Conservation (phyloP, 768 basidiomycete species). For the Pleurotus djamor region DNA sequence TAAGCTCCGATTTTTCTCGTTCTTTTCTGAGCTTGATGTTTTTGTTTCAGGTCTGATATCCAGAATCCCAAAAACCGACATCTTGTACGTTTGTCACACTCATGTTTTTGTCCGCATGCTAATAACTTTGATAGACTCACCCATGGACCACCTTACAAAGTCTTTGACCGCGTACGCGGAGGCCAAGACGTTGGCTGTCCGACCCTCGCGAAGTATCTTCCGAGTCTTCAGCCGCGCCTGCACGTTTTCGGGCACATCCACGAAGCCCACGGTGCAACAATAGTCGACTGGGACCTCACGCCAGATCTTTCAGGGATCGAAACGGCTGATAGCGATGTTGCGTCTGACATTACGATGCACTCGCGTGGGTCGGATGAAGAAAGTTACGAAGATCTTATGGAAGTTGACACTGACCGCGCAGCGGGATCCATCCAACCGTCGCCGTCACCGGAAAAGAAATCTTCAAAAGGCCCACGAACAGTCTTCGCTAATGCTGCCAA, state of each 20-base stretch:
- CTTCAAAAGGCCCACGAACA: neutral
- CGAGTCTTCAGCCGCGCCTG: conserved; percentile 36
- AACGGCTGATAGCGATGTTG: neutral
- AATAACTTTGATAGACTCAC: conserved; percentile 34
- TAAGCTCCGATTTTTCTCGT: conserved; percentile 8
- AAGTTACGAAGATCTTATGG: no score
- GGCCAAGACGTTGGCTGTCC: conserved; percentile 48
- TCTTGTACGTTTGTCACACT: conserved; percentile 26
- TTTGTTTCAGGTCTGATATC: conserved; percentile 21
- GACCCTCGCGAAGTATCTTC: conserved; percentile 36
- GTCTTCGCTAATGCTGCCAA: conserved; percentile 47
- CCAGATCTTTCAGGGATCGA: conserved; percentile 1
- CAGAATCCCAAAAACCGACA: conserved; percentile 34
- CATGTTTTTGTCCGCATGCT: no score
- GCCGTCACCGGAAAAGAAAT: neutral
- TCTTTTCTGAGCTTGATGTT: neutral
- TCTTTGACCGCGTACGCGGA: conserved; percentile 42
- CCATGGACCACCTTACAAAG: conserved; percentile 54
- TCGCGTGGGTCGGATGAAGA: conserved; percentile 1
- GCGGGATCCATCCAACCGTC: neutral
- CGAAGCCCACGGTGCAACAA: conserved; percentile 50
- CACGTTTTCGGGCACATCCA: conserved; percentile 71
- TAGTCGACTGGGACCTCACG: conserved; percentile 31
- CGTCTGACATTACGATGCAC: conserved; percentile 9
- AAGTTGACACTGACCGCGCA: no score